Conservation (phyloP, 2,329 filamentous ascomycete genomes). For the Penicillium sp. region DNA sequence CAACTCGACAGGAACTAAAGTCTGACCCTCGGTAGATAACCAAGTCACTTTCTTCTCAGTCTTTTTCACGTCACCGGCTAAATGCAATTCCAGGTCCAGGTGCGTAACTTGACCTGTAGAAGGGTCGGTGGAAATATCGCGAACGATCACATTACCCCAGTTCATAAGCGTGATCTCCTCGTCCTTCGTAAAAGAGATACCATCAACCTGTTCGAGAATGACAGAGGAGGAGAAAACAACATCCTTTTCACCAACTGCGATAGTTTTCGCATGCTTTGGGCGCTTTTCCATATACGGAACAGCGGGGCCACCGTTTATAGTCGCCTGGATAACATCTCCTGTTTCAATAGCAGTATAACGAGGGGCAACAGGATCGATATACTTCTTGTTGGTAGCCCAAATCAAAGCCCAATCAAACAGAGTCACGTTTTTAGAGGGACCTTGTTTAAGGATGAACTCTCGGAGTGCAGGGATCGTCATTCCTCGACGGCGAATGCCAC, state of each 20-base stretch:
- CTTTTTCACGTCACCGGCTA: slow-evolving; percentile 89
- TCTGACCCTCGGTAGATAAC: slow-evolving; percentile 74
- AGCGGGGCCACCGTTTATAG: slow-evolving; percentile 65
- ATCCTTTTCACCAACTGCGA: slow-evolving; percentile 79
- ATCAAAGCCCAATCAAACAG: slow-evolving; percentile 53
- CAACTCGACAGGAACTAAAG: slow-evolving; percentile 77
- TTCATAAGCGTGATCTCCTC: slow-evolving; percentile 97
- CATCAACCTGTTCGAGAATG: slow-evolving; percentile 84
- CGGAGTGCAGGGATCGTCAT: slow-evolving; percentile 52
- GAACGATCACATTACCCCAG: slow-evolving; percentile 70
- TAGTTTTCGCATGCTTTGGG: slow-evolving; percentile 87
- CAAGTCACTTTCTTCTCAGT: slow-evolving; percentile 97
- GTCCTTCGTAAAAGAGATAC: slow-evolving; percentile 73
- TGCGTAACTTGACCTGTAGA: slow-evolving; percentile 63
- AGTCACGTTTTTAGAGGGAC: slow-evolving; percentile 50
- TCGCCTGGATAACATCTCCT: slow-evolving; percentile 70
- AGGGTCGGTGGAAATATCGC: slow-evolving; percentile 50
- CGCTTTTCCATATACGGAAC: slow-evolving; percentile 70
- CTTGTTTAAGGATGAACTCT: slow-evolving; percentile 54
- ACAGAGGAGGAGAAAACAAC: slow-evolving; percentile 75
- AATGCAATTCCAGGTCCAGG: slow-evolving; percentile 81
- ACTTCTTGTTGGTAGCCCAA: slow-evolving; percentile 70
- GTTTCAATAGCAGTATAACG: slow-evolving; percentile 72
- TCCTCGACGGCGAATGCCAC: slow-evolving; percentile 51
- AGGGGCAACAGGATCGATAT: slow-evolving; percentile 74